These are phyloP conservation scores for Diutina catenulata DNA, from an alignment of 1,139 yeast species.

Conservation along the genomic window DNA sequence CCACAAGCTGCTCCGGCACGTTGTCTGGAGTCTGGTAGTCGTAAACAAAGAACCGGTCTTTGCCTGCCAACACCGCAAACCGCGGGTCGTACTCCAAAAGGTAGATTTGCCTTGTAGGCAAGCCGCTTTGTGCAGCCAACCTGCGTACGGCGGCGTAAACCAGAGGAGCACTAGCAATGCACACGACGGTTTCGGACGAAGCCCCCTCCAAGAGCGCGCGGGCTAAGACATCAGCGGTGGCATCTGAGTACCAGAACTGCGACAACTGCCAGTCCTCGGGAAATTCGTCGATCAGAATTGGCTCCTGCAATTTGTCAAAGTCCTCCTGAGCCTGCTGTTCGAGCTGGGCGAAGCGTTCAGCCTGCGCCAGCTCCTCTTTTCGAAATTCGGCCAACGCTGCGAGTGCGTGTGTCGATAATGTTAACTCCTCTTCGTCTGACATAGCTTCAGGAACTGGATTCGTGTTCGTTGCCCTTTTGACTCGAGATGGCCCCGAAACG, in stretches of 20 bases:
- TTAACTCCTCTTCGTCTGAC: constrained; percentile 27
- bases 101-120: constrained; percentile 61
- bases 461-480: no score
- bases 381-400: constrained; percentile 70
- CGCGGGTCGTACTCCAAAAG: constrained; percentile 69
- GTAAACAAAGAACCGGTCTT: constrained; percentile 52
- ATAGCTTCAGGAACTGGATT: neutral
- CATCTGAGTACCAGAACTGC: constrained; percentile 61
- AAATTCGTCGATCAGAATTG: constrained; percentile 46
- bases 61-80: constrained; percentile 62
- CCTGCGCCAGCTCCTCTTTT: constrained; percentile 50
- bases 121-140: constrained; percentile 26
- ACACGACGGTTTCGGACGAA: constrained; percentile 54
- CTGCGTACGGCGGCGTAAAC: constrained; percentile 75
- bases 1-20: constrained; percentile 44
- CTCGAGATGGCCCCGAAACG: no score
- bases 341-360: constrained; percentile 47
- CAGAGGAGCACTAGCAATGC: constrained; percentile 81
- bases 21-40: constrained; percentile 63
- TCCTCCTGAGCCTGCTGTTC: constrained; percentile 44
- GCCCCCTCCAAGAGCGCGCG: constrained; percentile 69
- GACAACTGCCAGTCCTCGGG: constrained; percentile 91
- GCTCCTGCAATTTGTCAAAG: constrained; percentile 20
- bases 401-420: constrained; percentile 58
- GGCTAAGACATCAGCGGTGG: constrained; percentile 58